Percentiles rank a stretch among this genome's conserved stretches.
Evolutionary conservation across 768 basidiomycete genomes (phyloP).

Genomic region (Candolleomyces eurysporus): DNA sequence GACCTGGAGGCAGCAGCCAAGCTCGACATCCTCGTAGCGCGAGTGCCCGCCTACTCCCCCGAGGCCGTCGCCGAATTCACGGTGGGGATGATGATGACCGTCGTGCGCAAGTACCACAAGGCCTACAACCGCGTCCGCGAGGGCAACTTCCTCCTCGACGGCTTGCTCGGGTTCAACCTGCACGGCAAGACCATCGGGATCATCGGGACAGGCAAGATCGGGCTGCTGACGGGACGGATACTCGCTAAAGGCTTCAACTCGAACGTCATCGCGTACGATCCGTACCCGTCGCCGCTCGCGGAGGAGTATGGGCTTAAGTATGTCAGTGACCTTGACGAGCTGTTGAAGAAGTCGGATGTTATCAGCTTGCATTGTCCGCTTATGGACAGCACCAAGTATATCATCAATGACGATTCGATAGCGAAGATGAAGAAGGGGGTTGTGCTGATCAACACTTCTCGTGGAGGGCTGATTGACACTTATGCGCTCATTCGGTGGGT

Average conservation of each 20-base stretch:
- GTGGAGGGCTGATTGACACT: slow-evolving; percentile 42
- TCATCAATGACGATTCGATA: slow-evolving; percentile 39
- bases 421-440: slow-evolving; percentile 39
- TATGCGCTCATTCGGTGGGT: slow-evolving; percentile 38
- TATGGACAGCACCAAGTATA: slow-evolving; percentile 33
- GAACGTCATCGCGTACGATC: slow-evolving; percentile 40
- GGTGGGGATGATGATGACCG: slow-evolving; percentile 45
- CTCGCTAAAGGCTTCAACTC: slow-evolving; percentile 37
- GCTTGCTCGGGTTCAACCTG: slow-evolving; percentile 41
- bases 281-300: slow-evolving; percentile 31
- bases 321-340: slow-evolving; percentile 33
- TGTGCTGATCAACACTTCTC: slow-evolving; percentile 41
- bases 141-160: slow-evolving; percentile 45
- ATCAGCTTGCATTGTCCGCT: slow-evolving; percentile 44
- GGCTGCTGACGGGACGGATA: slow-evolving; percentile 40
- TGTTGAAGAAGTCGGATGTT: slow-evolving; percentile 36
- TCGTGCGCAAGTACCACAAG: slow-evolving; percentile 46
- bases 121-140: slow-evolving; percentile 44
- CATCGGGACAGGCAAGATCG: slow-evolving; percentile 44
- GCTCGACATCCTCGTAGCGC: slow-evolving; percentile 34
- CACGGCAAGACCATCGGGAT: slow-evolving; percentile 41
- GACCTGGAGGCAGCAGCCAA: slow-evolving; percentile 30
- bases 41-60: slow-evolving; percentile 43
- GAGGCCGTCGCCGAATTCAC: slow-evolving; percentile 45
- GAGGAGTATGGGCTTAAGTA: slow-evolving; percentile 37